phyloP scores from a whole-genome alignment of 106 monocot genomes.

The Allium fistulosum region DNA sequence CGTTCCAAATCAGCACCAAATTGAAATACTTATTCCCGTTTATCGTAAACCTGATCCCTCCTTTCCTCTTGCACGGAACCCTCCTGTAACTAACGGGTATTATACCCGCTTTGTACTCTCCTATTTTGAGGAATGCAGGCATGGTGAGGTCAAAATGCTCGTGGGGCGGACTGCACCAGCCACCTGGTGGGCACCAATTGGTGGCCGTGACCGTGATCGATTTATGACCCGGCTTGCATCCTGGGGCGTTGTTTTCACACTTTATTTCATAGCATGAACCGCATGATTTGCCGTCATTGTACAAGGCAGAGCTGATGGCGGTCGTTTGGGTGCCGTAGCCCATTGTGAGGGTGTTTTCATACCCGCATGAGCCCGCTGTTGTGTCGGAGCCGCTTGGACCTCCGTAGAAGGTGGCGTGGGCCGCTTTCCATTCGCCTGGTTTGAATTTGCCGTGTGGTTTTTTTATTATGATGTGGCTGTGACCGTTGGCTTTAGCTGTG shows the following conservation, averaged over 20 bases:
- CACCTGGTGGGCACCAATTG: conserved; percentile 57
- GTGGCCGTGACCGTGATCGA: conserved; percentile 43
- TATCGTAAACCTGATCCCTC: conserved; percentile 46
- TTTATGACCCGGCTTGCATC: conserved; percentile 24
- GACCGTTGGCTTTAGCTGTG: background rate
- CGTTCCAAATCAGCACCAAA: conserved; percentile 41
- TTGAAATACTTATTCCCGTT: conserved; percentile 26
- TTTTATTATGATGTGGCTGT: background rate
- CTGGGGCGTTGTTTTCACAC: conserved; percentile 10
- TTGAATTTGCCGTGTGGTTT: background rate
- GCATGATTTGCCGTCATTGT: conserved; percentile 39
- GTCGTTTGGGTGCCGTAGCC: conserved; percentile 43
- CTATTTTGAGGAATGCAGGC: conserved; percentile 21
- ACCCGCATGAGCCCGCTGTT: conserved; percentile 46
- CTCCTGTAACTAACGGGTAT: conserved; percentile 30
- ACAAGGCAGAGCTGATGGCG: conserved; percentile 71
- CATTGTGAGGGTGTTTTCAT: conserved; percentile 22
- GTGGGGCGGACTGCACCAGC: conserved; percentile 45
- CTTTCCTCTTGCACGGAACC: conserved; percentile 23
- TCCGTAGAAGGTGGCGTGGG: conserved; percentile 15
- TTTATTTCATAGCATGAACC: conserved; percentile 37
- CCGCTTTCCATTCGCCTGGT: background rate
- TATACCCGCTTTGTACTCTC: conserved; percentile 21
- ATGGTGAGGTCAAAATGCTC: conserved; percentile 38
- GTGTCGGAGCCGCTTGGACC: conserved; percentile 4